Percentiles rank a stretch among this genome's conserved stretches.
These are phyloP conservation scores for Tremellales sp. DNA, from an alignment of 1,284 basidiomycete species.

Conservation along the genomic window DNA sequence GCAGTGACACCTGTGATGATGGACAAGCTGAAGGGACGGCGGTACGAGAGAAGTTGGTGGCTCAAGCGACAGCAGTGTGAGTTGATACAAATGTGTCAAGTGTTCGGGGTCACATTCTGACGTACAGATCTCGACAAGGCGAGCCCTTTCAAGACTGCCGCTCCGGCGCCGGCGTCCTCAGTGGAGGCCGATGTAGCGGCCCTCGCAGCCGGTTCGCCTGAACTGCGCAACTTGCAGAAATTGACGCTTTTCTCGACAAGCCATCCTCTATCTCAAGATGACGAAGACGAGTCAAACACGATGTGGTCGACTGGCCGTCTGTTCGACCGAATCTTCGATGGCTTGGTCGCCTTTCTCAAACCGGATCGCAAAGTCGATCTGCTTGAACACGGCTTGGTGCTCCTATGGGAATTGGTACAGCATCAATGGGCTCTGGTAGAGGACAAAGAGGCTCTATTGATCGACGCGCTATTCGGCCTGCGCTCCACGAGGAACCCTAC, in stretches of 20 bases:
- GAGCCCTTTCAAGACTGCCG: constrained; percentile 13
- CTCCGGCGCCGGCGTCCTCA: constrained; percentile 2
- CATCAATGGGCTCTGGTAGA: constrained; percentile 42
- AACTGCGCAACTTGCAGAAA: constrained; percentile 27
- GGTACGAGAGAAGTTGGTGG: constrained; percentile 43
- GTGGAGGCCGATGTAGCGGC: constrained; percentile 22
- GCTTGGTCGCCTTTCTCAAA: constrained; percentile 23
- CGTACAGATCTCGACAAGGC: constrained; percentile 28
- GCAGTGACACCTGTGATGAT: constrained; percentile 30
- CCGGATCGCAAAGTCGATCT: constrained; percentile 21
- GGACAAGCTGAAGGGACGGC: constrained; percentile 29
- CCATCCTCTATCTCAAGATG: constrained; percentile 14
- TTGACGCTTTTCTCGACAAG: constrained; percentile 27
- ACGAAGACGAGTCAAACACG: constrained; percentile 7
- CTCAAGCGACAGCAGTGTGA: constrained; percentile 28
- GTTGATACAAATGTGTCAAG: no score
- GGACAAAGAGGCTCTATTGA: constrained; percentile 26
- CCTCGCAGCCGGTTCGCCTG: constrained; percentile 16
- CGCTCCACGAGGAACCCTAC: constrained; percentile 20
- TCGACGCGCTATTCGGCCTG: constrained; percentile 35
- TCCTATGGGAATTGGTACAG: constrained; percentile 42
- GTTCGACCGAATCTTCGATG: constrained; percentile 31
- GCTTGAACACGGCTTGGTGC: constrained; percentile 33
- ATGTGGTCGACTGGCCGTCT: constrained; percentile 25
- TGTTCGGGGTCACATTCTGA: background rate